Evolutionary conservation across 768 basidiomycete genomes (phyloP).

Genomic region (Termitomyces sp.): DNA sequence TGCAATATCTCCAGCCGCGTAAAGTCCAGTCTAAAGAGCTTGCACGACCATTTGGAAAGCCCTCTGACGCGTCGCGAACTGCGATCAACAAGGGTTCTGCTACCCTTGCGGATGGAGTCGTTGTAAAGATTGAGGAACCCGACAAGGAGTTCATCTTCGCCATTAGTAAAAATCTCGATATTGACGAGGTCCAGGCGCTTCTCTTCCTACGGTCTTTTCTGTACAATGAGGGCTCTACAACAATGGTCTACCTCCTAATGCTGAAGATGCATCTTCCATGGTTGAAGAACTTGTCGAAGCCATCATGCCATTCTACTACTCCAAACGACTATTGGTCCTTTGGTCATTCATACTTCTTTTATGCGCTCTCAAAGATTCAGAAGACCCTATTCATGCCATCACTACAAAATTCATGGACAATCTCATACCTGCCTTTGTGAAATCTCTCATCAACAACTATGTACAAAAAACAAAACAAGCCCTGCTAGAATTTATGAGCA

Average conservation of each 20-base stretch:
- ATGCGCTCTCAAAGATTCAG: constrained; percentile 56
- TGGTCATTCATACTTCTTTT: constrained; percentile 73
- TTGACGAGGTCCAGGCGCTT: constrained; percentile 80
- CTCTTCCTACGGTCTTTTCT: constrained; percentile 72
- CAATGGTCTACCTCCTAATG: constrained; percentile 54
- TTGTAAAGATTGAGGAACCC: constrained; percentile 56
- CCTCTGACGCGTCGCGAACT: constrained; percentile 61
- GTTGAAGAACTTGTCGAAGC: constrained; percentile 58
- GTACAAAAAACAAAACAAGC: constrained; percentile 42
- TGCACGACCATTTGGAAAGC: constrained; percentile 62
- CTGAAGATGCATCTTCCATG: constrained; percentile 40
- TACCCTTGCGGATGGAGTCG: constrained; percentile 60
- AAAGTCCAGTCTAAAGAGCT: constrained; percentile 51
- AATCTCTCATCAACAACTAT: constrained; percentile 58
- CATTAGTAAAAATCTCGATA: constrained; percentile 65
- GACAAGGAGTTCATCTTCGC: constrained; percentile 68
- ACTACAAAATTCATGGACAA: constrained; percentile 50
- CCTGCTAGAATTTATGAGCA: constrained; percentile 38
- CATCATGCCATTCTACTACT: constrained; percentile 77
- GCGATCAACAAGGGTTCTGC: constrained; percentile 64
- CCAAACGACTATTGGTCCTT: constrained; percentile 68
- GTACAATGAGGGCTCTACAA: too few relatives aligned
- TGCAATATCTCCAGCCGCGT: constrained; percentile 54
- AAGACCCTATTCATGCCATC: constrained; percentile 47
- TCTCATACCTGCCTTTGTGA: constrained; percentile 62